phyloP scores from a whole-genome alignment of 257 asterid genomes.

The Linderniella brevidens region DNA sequence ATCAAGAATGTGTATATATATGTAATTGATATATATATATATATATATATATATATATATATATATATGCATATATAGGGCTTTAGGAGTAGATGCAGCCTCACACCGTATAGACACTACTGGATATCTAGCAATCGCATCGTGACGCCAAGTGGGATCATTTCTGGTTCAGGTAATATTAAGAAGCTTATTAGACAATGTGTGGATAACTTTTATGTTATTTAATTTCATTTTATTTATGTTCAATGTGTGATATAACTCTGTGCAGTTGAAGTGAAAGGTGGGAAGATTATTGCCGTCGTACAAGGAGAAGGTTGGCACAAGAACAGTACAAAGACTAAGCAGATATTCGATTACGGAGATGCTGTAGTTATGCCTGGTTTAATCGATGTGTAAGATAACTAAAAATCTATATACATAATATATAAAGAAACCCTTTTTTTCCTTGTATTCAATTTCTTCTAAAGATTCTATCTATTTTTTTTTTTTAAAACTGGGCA shows the following conservation, averaged over 20 bases:
- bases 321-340: slow-evolving; percentile 21
- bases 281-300: slow-evolving; percentile 52
- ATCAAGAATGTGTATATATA: not conserved
- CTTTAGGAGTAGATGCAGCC: slow-evolving; percentile 53
- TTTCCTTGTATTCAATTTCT: slow-evolving; percentile 3
- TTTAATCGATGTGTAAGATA: slow-evolving; percentile 71
- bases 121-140: slow-evolving; percentile 85
- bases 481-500: slow-evolving; percentile 11
- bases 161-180: slow-evolving; percentile 77
- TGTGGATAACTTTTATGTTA: too few species aligned
- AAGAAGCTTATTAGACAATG: too few species aligned
- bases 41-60: not conserved
- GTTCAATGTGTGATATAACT: too few species aligned
- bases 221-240: too few species aligned
- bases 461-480: slow-evolving; percentile 3
- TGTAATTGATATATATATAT: not conserved
- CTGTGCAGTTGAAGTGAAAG: slow-evolving; percentile 57
- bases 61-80: slow-evolving; percentile 22
- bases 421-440: not conserved
- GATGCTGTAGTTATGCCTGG: slow-evolving; percentile 93
- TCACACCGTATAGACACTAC: slow-evolving; percentile 44
- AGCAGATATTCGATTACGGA: slow-evolving; percentile 46
- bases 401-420: slow-evolving; percentile 5
- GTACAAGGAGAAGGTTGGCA: slow-evolving; percentile 62
- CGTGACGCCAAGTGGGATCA: slow-evolving; percentile 48